Evolutionary conservation across 495 filamentous ascomycete genomes (phyloP), one percentile per base, ranked within the genome.

Genomic region (Penicillium chermesinum): DNA sequence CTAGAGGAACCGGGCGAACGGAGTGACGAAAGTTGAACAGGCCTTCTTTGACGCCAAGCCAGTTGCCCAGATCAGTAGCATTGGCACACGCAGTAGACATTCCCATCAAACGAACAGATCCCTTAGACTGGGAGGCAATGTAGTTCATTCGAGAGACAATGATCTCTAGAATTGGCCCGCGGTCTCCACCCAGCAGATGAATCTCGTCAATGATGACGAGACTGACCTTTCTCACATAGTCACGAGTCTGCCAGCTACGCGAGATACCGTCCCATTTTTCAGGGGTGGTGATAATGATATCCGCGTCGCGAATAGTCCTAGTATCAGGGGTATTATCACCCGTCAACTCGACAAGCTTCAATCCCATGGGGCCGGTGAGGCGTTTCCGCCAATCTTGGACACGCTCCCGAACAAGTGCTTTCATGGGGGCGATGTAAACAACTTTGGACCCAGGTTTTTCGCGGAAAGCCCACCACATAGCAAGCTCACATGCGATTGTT

Each of bases 401-500:
- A 62, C 93, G 85, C 64, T 99, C 93, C 8, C 93, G 86, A 38
- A 99, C 93, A 27, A 99, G 82, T 2, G 93, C 93, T 61, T 99
- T 99, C 93, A 99, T 99, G 0, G 93, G 93, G 2, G 93, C 93
- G 55, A 99, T 97, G 58, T 99, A 99, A 18, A 99, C 91, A 1
- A 99, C 91, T 69, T 99, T 99, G 2, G 88, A 96, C 2, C 91
- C 89, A 1, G 94, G 94, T 34, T 85, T 87, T 63, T 97, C 91
- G 9, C 91, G 84, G 67, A 99, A 97, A 5, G 94, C 90, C 91
- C 89, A 96, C 93, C 93, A 99, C 94, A 99, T 97, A n/a, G 94
- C 94, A 43, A 99, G 63, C 60, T 99, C 93, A 22, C 86, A 87
- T 12, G 93, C 93, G 22, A 99, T 83, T 2, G 93, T 99, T 71